phyloP scores from a whole-genome alignment of 176 grass and related monocot species.

The Musa schizocarpa region DNA sequence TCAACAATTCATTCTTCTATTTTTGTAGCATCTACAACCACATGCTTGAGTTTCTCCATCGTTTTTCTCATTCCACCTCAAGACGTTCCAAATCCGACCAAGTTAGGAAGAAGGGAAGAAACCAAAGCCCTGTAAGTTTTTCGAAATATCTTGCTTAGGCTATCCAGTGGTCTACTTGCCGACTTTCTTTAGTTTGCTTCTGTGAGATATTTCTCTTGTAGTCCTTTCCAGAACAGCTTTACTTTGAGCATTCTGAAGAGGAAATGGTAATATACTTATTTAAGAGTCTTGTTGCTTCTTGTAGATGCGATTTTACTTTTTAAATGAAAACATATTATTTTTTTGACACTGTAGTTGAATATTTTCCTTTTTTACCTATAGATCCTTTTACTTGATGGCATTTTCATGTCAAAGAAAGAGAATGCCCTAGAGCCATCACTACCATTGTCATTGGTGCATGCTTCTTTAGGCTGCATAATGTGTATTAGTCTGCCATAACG shows the following conservation, averaged over 20 bases:
- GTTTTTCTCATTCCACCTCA: slow-evolving; percentile 29
- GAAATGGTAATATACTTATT: background rate
- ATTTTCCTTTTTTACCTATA: no score
- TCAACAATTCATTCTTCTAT: slow-evolving; percentile 5
- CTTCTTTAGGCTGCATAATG: no score
- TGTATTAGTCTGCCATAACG: no score
- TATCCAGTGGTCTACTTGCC: background rate
- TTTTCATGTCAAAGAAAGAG: no score
- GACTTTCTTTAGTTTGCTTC: background rate
- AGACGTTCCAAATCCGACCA: slow-evolving; percentile 21
- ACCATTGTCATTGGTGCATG: no score
- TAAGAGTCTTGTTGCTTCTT: no score
- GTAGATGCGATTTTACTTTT: no score
- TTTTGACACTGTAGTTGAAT: no score
- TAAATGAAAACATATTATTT: no score
- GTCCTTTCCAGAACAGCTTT: background rate
- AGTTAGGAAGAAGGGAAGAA: slow-evolving; percentile 29
- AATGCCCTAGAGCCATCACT: no score
- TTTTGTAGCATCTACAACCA: slow-evolving; percentile 84
- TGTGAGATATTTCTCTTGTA: background rate
- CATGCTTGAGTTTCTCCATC: slow-evolving; percentile 42
- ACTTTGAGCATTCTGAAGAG: background rate
- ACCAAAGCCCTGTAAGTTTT: slow-evolving; percentile 47
- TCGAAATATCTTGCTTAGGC: background rate
- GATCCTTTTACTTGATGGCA: no score